Base-by-base conservation (phyloP, 148 eudicot genomes). In the Rhododendron griersonianum region DNA sequence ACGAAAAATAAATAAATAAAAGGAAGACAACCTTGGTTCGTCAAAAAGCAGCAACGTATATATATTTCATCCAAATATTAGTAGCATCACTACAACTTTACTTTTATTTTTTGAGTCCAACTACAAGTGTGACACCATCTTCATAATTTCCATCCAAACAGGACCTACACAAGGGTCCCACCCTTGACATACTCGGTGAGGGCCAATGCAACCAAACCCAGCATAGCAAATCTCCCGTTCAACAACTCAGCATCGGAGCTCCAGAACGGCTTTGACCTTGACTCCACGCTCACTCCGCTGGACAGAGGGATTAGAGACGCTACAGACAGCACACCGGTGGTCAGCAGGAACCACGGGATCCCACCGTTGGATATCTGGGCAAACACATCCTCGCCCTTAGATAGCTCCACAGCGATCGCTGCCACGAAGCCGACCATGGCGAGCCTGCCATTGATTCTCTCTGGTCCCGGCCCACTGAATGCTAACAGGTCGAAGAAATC, bases 341-440 rank as follows among this genome's bases (percentile, higher is more conserved):
- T 95, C 39, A 90, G 93, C 23, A 94, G 5, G 86, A 96, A 96
- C 97, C 94, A 93, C 15, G 87, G 88, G 6, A 90, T 39, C 3
- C 99, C 99, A 0, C 97, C 99, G 48, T 94, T 86, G 0, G 94
- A 90, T 44, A 96, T 89, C 74, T 95, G 99, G 0, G 89, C 39
- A 0, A 95, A 91, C 30, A 96, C 48, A 85, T 92, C 98, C 19
- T 92, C 89, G 0, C 98, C 99, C 48, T 87, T 91, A 80, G 91
- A 78, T 63, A 90, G n/a, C 81, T 96, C 98, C 35, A 94, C 92
- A 0, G 91, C 96, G 14, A 96, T 82, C 10, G 98, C 96, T 0
- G 99, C 92, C 11, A 89, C 93, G 14, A 96, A 96, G 5, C 98
- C 98, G 4, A 93, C 90, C 99, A 96, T 96, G 1, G 99, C 99